Percentiles rank a stretch among this genome's conserved stretches.
phyloP scores from a whole-genome alignment of 805 yeast genomes.

The Blastobotrys parvus region DNA sequence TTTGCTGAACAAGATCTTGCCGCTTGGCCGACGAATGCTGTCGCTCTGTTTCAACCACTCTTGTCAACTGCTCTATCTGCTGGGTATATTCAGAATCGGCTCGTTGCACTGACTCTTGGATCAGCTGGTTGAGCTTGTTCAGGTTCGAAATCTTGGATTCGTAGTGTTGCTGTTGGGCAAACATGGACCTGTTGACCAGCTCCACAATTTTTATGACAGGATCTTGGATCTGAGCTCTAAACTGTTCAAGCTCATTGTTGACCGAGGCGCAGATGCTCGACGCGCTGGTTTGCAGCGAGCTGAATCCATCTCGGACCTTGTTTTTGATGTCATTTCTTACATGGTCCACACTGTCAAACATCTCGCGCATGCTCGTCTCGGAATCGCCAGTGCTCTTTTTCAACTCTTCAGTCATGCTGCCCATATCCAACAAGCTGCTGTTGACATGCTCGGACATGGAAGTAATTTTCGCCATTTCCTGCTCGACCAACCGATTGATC shows the following conservation, averaged over 20 bases:
- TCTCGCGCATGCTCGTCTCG: neutral
- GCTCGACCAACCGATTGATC: neutral
- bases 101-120: too few relatives aligned
- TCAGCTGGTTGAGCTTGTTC: neutral
- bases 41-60: too few relatives aligned
- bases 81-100: too few relatives aligned
- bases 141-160: neutral
- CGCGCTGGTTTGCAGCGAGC: neutral
- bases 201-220: neutral
- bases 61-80: too few relatives aligned
- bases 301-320: neutral
- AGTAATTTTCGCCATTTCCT: neutral
- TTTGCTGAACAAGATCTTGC: too few relatives aligned
- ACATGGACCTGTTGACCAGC: neutral
- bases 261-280: neutral
- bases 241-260: neutral
- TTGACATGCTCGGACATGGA: neutral
- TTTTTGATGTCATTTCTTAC: neutral
- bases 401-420: neutral
- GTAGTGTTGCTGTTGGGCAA: neutral
- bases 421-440: neutral
- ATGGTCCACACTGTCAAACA: neutral
- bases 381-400: neutral
- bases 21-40: too few relatives aligned
- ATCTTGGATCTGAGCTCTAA: neutral